Conservation (phyloP, 352 stramenopile genomes). For the Globisporangium paroecandrum region DNA sequence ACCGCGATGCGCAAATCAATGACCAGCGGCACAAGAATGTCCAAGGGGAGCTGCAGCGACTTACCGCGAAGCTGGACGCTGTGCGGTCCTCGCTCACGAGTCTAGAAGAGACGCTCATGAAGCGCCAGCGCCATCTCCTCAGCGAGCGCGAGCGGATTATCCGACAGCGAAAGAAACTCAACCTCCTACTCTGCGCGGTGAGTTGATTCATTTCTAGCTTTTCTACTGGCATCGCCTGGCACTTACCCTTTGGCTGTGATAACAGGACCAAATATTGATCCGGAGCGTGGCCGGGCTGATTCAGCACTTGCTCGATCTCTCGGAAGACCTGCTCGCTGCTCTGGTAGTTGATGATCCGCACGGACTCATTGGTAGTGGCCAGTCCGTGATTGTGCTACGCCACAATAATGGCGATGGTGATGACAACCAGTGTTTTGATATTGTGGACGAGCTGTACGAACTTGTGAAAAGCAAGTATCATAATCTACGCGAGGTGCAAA, state of each 20-base stretch:
- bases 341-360: slow-evolving; percentile 14
- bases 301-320: slow-evolving; percentile 31
- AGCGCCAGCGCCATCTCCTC: slow-evolving; percentile 33
- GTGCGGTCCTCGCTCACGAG: slow-evolving; percentile 23
- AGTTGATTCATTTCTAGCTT: not conserved
- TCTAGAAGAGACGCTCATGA: slow-evolving; percentile 35
- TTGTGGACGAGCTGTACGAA: slow-evolving; percentile 25
- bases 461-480: slow-evolving; percentile 28
- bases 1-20: slow-evolving; percentile 35
- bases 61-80: slow-evolving; percentile 21
- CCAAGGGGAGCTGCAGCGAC: slow-evolving; percentile 31
- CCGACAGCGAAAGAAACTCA: slow-evolving; percentile 49
- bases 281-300: slow-evolving; percentile 26
- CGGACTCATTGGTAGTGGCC: slow-evolving; percentile 4
- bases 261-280: slow-evolving; percentile 40
- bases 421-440: slow-evolving; percentile 8
- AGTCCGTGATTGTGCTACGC: not conserved
- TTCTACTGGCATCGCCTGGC: too few relatives aligned
- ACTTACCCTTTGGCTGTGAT: not conserved
- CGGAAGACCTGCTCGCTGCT: slow-evolving; percentile 25
- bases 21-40: slow-evolving; percentile 43
- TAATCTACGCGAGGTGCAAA: slow-evolving; percentile 17
- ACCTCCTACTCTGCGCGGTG: slow-evolving; percentile 38
- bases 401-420: not conserved
- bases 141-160: slow-evolving; percentile 44